Percentiles rank a stretch among this genome's conserved stretches.
Conservation (phyloP, 192 early-diverging fungal species). For the Chytriomyces sp. region DNA sequence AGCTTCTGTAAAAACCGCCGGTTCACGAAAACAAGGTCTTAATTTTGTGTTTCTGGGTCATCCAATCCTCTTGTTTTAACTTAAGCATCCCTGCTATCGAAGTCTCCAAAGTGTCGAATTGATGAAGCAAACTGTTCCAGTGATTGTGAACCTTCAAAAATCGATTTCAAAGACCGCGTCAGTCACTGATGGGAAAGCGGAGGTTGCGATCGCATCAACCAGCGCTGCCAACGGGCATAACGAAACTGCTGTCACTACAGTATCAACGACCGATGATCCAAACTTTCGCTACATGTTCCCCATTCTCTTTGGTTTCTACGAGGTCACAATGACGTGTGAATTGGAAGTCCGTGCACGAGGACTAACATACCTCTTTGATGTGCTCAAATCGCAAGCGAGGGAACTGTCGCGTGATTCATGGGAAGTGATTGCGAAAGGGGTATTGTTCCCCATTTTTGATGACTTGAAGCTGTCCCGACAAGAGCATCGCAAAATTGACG, state of each 20-base stretch:
- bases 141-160: slow-evolving; percentile 36
- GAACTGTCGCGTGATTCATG: slow-evolving; percentile 78
- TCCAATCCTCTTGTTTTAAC: background rate
- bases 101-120: slow-evolving; percentile 63
- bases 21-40: slow-evolving; percentile 68
- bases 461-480: slow-evolving; percentile 69
- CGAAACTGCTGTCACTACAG: background rate
- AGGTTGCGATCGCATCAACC: background rate
- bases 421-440: slow-evolving; percentile 78
- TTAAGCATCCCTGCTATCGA: background rate
- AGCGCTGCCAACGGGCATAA: background rate
- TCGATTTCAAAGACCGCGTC: background rate
- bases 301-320: slow-evolving; percentile 82
- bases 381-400: slow-evolving; percentile 75
- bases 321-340: slow-evolving; percentile 88
- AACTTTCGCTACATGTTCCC: slow-evolving; percentile 76
- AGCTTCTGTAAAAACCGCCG: slow-evolving; percentile 72
- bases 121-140: slow-evolving; percentile 48
- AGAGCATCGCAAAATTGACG: slow-evolving; percentile 67
- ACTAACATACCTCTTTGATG: slow-evolving; percentile 81
- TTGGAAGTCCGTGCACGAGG: slow-evolving; percentile 89
- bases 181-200: background rate
- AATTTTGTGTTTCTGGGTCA: background rate
- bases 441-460: slow-evolving; percentile 92
- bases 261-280: slow-evolving; percentile 49